Conservation (phyloP, 83 land plant genomes). For the Larix sibirica region DNA sequence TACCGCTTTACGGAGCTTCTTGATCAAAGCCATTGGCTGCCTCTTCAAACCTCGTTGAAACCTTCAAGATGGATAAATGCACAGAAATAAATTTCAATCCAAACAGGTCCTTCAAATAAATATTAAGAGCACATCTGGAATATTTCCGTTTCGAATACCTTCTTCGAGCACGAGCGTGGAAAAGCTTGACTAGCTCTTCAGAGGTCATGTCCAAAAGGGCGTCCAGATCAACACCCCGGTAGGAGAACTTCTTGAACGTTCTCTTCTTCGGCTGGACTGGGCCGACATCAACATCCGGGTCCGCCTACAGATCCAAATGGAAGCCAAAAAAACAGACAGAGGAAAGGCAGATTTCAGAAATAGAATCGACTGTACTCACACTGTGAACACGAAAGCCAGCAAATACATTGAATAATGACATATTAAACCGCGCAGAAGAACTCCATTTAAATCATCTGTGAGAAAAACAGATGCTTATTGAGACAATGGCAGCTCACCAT, state of each 20-base stretch:
- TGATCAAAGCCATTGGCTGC: constrained; percentile 90
- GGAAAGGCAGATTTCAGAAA: background rate
- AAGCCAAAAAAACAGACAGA: background rate
- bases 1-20: constrained; percentile 93
- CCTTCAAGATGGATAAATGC: constrained; percentile 26
- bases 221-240: constrained; percentile 44
- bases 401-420: background rate
- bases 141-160: constrained; percentile 21
- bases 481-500: background rate
- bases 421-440: background rate
- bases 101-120: background rate
- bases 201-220: constrained; percentile 37
- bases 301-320: background rate
- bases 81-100: background rate
- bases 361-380: background rate
- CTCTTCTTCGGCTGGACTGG: constrained; percentile 33
- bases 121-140: no score
- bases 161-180: constrained; percentile 58
- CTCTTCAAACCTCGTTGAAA: constrained; percentile 79
- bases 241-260: constrained; percentile 44
- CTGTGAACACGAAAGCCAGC: no score
- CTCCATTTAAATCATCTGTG: background rate
- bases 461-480: background rate
- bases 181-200: constrained; percentile 54
- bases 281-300: background rate